These are phyloP conservation scores for Thuja plicata DNA, from an alignment of 83 land plant genomes.

Conservation along the genomic window DNA sequence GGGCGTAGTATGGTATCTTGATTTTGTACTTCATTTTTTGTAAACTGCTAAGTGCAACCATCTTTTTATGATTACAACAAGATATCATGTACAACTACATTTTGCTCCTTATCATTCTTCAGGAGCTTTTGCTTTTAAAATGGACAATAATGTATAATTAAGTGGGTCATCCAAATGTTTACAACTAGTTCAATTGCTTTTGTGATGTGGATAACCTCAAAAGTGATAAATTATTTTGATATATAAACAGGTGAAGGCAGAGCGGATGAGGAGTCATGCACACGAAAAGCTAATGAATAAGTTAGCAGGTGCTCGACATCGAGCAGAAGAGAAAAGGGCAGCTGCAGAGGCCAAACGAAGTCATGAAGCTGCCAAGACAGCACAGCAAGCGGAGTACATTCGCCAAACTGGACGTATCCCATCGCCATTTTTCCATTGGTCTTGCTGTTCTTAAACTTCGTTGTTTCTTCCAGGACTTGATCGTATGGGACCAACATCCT, in stretches of 20 bases:
- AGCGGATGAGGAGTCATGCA: slow-evolving; percentile 72
- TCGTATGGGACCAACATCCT: not conserved
- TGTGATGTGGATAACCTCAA: not conserved
- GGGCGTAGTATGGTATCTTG: not conserved
- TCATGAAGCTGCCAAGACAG: slow-evolving; percentile 59
- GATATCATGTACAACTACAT: slow-evolving; percentile 5
- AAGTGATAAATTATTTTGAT: not conserved
- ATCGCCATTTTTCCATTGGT: slow-evolving; percentile 29
- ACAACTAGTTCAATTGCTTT: not conserved
- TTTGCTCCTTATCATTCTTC: not conserved
- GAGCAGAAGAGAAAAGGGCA: slow-evolving; percentile 79
- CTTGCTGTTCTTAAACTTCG: slow-evolving; percentile 22
- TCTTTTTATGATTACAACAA: slow-evolving; percentile 5
- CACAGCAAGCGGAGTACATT: slow-evolving; percentile 54
- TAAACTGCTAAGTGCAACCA: not conserved
- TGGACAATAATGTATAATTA: not conserved
- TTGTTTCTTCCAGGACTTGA: slow-evolving; percentile 10
- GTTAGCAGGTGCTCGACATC: slow-evolving; percentile 69
- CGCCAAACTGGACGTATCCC: slow-evolving; percentile 73
- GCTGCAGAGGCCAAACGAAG: slow-evolving; percentile 73
- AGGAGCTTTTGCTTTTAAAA: not conserved
- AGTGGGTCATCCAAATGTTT: not conserved
- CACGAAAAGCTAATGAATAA: slow-evolving; percentile 83
- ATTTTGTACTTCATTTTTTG: not conserved
- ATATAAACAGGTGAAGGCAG: slow-evolving; percentile 69